Evolutionary conservation across 352 stramenopile genomes (phyloP), one percentile per base, ranked within the genome.

Genomic region (Globisporangium perplexum): DNA sequence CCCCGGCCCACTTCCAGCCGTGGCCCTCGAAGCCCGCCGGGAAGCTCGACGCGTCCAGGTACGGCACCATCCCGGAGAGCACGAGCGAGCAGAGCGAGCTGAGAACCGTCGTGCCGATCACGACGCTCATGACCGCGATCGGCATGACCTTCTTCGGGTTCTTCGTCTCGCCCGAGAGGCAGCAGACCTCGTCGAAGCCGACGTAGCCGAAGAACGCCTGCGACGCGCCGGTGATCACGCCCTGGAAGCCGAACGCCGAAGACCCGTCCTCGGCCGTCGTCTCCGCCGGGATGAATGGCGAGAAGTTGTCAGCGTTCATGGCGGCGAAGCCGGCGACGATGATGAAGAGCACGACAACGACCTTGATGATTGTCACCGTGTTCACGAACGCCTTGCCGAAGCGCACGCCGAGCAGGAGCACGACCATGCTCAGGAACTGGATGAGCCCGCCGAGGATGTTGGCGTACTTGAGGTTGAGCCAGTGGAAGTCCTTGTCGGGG

Each of bases 131-230:
- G 53, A 97, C 83, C 11, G 80, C 80, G 31, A 74, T 61, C 8
- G 90, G 88, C 63, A 96, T 81, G 56, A 90, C 82, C 35, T 72
- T 75, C 50, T 82, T 76, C 18, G 82, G 78, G 59, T 93, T 81
- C 57, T 87, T 83, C n/a, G 79, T 60, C 62, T 93, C 83, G 7
- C 71, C 82, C 14, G 87, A 83, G 12, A 97, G 64, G 57, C 88
- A 97, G 60, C 86, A 96, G 23, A 98, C 74, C 58, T 97, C 91
- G 67, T 98, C 94, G 62, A 97, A 98, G 23, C 94, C 94, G 22
- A 98, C 65, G 58, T 95, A 97, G 36, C 91, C 91, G 68, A 98
- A 98, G 62, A 97, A 97, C 4, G 85, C 89, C 39, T 89, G 83
- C 18, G 88, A 88, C 10, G 84, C 74, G 12, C 89, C 90, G 12